These are phyloP conservation scores for Solanum chacoense DNA, from an alignment of 305 asterid species.

Conservation along the genomic window DNA sequence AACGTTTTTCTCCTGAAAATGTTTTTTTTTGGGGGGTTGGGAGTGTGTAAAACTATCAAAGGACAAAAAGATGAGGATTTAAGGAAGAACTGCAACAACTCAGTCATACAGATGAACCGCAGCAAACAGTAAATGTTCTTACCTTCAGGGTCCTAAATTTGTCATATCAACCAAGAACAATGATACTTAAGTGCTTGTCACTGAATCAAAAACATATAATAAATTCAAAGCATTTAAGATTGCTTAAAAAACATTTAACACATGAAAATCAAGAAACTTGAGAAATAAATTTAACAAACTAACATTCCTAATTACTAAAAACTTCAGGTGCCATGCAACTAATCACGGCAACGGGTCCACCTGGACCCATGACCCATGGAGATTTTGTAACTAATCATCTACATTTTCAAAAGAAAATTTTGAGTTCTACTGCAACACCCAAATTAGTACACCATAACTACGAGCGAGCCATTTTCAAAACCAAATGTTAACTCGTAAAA, in stretches of 20 bases:
- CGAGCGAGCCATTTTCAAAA: background rate
- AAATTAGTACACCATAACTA: background rate
- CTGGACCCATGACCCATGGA: background rate
- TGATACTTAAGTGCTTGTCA: background rate
- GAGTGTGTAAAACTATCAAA: background rate
- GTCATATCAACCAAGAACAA: background rate
- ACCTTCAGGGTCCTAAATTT: background rate
- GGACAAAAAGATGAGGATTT: background rate
- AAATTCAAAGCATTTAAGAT: background rate
- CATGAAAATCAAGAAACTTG: background rate
- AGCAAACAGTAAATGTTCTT: background rate
- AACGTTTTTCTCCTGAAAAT: background rate
- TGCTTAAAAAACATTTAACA: background rate
- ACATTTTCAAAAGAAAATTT: background rate
- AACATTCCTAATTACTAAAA: background rate
- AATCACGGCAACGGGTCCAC: background rate
- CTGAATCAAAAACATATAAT: background rate
- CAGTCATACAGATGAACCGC: background rate
- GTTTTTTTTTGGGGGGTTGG: background rate
- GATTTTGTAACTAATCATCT: background rate
- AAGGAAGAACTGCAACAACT: background rate
- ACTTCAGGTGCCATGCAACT: conserved; percentile 2
- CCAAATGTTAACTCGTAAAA: background rate
- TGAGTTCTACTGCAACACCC: background rate
- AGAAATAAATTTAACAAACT: background rate